Conservation (phyloP, 1,284 basidiomycete species). For the Boletus coffeatus region DNA sequence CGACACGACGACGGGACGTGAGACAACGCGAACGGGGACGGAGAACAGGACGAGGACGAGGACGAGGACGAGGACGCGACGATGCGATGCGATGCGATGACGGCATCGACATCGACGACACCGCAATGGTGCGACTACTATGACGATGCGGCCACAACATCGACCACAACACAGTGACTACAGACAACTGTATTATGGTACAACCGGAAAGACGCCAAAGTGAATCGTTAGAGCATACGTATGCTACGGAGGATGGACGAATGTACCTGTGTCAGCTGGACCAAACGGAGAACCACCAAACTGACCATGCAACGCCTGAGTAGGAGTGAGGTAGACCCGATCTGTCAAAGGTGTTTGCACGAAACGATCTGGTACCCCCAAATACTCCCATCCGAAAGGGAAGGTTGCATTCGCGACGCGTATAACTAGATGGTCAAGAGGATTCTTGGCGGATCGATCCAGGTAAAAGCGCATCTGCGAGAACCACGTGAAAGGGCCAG, state of each 20-base stretch:
- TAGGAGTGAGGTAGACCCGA: slow-evolving; percentile 93
- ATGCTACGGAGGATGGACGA: slow-evolving; percentile 39
- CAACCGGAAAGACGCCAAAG: too few species aligned
- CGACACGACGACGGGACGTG: too few species aligned
- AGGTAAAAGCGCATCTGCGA: slow-evolving; percentile 99
- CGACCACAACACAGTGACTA: too few species aligned
- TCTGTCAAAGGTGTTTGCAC: slow-evolving; percentile 99
- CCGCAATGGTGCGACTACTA: too few species aligned
- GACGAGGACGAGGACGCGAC: too few species aligned
- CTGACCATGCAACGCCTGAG: slow-evolving; percentile 92
- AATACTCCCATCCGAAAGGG: slow-evolving; percentile 98
- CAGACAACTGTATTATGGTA: too few species aligned
- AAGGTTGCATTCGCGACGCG: slow-evolving; percentile 90
- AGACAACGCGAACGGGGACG: too few species aligned
- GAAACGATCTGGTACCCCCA: slow-evolving; percentile 94
- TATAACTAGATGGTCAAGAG: slow-evolving; percentile 76
- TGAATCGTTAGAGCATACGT: too few species aligned
- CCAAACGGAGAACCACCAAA: slow-evolving; percentile 98
- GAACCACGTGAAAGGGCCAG: slow-evolving; percentile 75
- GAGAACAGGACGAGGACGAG: too few species aligned
- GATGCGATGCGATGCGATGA: too few species aligned
- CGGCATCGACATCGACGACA: too few species aligned
- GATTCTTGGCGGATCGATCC: slow-evolving; percentile 63
- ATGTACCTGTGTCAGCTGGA: slow-evolving; percentile 90
- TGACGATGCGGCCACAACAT: too few species aligned